Evolutionary conservation across 1,284 basidiomycete genomes (phyloP).

Genomic region (Ceratobasidium sp.): DNA sequence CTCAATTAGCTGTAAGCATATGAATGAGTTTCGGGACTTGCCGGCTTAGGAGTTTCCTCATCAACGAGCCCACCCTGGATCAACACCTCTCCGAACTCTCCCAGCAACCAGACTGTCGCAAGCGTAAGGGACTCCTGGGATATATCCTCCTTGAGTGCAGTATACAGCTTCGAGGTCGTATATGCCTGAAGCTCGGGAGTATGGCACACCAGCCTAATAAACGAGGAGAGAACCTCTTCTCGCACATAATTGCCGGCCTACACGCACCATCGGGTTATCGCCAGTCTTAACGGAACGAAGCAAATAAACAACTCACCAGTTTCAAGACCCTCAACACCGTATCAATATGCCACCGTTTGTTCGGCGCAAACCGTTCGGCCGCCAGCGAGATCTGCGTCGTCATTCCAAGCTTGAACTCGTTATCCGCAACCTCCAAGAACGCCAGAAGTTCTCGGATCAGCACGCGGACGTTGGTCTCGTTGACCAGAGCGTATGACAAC

Average conservation of each 20-base stretch:
- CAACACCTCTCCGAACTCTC: constrained; percentile 95
- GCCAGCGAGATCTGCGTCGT: constrained; percentile 98
- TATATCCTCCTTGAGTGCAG: constrained; percentile 89
- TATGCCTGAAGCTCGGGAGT: constrained; percentile 98
- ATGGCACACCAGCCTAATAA: constrained; percentile 94
- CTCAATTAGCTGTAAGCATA: background rate
- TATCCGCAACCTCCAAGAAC: constrained; percentile 95
- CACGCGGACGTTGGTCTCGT: constrained; percentile 92
- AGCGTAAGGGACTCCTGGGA: constrained; percentile 97
- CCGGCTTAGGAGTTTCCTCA: constrained; percentile 81
- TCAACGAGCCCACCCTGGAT: constrained; percentile 91
- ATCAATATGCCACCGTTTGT: constrained; percentile 96
- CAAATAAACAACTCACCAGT: constrained; percentile 69
- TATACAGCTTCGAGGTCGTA: constrained; percentile 92
- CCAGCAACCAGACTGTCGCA: constrained; percentile 94
- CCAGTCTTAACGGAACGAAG: constrained; percentile 17
- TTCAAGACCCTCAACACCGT: constrained; percentile 94
- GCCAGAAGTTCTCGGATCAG: constrained; percentile 95
- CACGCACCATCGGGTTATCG: background rate
- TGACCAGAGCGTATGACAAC: constrained; percentile 99
- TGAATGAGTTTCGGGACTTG: constrained; percentile 55
- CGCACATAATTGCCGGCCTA: constrained; percentile 99
- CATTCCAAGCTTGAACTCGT: constrained; percentile 96
- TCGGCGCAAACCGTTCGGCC: constrained; percentile 96
- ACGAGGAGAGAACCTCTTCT: constrained; percentile 95